Evolutionary conservation across 495 filamentous ascomycete genomes (phyloP).

Genomic region (Talaromyces nanjingensis): DNA sequence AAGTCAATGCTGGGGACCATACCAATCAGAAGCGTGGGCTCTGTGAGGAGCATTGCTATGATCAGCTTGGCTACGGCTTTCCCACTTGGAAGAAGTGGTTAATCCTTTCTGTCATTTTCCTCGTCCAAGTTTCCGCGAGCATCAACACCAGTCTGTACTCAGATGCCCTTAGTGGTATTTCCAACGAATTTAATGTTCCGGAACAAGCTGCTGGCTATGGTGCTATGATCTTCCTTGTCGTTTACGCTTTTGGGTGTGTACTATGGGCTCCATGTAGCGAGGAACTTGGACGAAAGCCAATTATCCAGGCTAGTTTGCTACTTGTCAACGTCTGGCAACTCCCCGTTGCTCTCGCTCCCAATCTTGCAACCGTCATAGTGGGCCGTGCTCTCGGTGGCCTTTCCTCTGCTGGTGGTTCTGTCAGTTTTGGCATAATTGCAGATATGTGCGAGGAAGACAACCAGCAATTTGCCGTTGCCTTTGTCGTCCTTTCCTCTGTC

Average conservation of each 20-base stretch:
- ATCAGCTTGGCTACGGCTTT: conserved; percentile 58
- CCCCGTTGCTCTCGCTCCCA: conserved; percentile 60
- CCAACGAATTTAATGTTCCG: conserved; percentile 54
- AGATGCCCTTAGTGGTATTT: conserved; percentile 45
- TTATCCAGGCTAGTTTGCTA: conserved; percentile 60
- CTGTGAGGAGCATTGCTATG: conserved; percentile 55
- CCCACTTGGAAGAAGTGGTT: conserved; percentile 66
- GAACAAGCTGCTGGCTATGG: conserved; percentile 55
- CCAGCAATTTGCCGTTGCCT: conserved; percentile 58
- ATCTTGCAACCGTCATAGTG: conserved; percentile 57
- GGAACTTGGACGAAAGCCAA: conserved; percentile 64
- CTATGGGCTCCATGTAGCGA: conserved; percentile 78
- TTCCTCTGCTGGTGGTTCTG: conserved; percentile 68
- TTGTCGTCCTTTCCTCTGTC: conserved; percentile 66
- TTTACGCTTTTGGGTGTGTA: conserved; percentile 73
- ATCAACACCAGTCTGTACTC: conserved; percentile 42
- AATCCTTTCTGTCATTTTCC: conserved; percentile 62
- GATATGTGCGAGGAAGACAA: conserved; percentile 66
- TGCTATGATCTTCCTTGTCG: conserved; percentile 62
- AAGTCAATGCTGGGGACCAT: too few species aligned
- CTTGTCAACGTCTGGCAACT: conserved; percentile 71
- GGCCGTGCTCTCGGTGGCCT: conserved; percentile 57
- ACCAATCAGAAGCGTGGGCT: conserved; percentile 53
- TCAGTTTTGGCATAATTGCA: conserved; percentile 72
- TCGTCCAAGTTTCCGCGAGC: conserved; percentile 76